Percentiles rank a stretch among this genome's conserved stretches.
Evolutionary conservation across 2,329 filamentous ascomycete genomes (phyloP).

Genomic region (Aspergillus versicolor): DNA sequence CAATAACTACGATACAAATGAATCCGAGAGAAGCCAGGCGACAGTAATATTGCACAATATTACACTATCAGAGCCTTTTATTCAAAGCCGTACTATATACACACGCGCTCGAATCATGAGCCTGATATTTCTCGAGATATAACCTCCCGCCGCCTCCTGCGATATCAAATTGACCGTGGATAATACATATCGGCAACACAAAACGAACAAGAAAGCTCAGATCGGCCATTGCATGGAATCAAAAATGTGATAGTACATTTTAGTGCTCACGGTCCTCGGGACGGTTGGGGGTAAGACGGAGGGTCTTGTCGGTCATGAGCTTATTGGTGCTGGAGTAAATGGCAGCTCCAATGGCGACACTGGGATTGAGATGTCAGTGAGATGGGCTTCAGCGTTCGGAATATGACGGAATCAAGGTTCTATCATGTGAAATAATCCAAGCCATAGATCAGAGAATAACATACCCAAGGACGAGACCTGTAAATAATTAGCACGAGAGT

Average conservation of each 20-base stretch:
- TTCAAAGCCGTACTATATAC: conserved; percentile 39
- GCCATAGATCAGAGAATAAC: conserved; percentile 35
- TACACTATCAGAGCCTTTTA: conserved; percentile 26
- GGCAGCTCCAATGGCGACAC: conserved; percentile 71
- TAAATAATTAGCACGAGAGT: conserved; percentile 24
- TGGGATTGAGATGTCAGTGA: conserved; percentile 32
- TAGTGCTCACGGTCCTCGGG: conserved; percentile 42
- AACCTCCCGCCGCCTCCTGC: conserved; percentile 17
- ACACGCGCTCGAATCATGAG: conserved; percentile 33
- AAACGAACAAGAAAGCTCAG: conserved; percentile 18
- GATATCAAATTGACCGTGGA: conserved; percentile 29
- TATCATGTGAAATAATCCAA: conserved; percentile 12
- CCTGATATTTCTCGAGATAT: conserved; percentile 25
- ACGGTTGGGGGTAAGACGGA: conserved; percentile 77
- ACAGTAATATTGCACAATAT: conserved; percentile 29
- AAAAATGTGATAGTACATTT: conserved; percentile 35
- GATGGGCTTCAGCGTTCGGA: conserved; percentile 7
- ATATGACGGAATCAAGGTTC: conserved; percentile 18
- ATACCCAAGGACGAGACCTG: conserved; percentile 84
- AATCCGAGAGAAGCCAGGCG: conserved; percentile 19
- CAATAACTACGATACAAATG: conserved; percentile 16
- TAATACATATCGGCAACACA: conserved; percentile 29
- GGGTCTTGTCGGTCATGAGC: conserved; percentile 84
- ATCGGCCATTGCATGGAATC: conserved; percentile 31
- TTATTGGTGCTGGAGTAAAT: conserved; percentile 80